phyloP scores from a whole-genome alignment of 116 monocot genomes.

The Cymodocea nodosa region DNA sequence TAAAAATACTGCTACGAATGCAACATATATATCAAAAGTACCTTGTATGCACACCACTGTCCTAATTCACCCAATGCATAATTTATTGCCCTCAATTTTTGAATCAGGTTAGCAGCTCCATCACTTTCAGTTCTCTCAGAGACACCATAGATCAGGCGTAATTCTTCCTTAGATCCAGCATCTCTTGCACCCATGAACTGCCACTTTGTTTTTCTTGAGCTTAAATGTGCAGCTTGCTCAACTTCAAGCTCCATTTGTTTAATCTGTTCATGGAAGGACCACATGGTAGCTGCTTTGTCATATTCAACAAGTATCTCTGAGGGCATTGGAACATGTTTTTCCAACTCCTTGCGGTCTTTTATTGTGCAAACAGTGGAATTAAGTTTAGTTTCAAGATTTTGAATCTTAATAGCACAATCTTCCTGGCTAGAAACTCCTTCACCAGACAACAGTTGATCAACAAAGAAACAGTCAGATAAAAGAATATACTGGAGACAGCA shows the following conservation, averaged over 20 bases:
- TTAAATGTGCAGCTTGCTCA: slow-evolving; percentile 72
- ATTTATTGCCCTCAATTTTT: slow-evolving; percentile 87
- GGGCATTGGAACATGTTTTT: slow-evolving; percentile 91
- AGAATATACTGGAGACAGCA: neutral
- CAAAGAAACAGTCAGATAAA: neutral
- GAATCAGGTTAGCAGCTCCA: slow-evolving; percentile 91
- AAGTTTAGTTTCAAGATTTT: slow-evolving; percentile 91
- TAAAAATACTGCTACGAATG: neutral
- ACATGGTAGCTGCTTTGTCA: slow-evolving; percentile 79
- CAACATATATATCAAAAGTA: slow-evolving; percentile 7
- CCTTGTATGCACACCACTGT: slow-evolving; percentile 98
- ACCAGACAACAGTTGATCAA: neutral
- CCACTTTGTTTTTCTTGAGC: slow-evolving; percentile 93
- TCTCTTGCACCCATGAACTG: slow-evolving; percentile 99
- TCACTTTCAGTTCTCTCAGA: slow-evolving; percentile 99
- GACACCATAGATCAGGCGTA: slow-evolving; percentile 92
- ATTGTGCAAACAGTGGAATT: slow-evolving; percentile 93
- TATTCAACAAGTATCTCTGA: slow-evolving; percentile 65
- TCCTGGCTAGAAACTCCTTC: slow-evolving; percentile 95
- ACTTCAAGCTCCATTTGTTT: slow-evolving; percentile 78
- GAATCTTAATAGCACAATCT: slow-evolving; percentile 96
- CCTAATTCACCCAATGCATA: slow-evolving; percentile 94
- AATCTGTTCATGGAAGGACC: slow-evolving; percentile 85
- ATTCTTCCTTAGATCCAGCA: slow-evolving; percentile 91
- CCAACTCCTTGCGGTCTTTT: slow-evolving; percentile 86